Percentiles rank a stretch among this genome's conserved stretches.
Evolutionary conservation across 306 rosid genomes (phyloP).

Genomic region (Comarum palustre): DNA sequence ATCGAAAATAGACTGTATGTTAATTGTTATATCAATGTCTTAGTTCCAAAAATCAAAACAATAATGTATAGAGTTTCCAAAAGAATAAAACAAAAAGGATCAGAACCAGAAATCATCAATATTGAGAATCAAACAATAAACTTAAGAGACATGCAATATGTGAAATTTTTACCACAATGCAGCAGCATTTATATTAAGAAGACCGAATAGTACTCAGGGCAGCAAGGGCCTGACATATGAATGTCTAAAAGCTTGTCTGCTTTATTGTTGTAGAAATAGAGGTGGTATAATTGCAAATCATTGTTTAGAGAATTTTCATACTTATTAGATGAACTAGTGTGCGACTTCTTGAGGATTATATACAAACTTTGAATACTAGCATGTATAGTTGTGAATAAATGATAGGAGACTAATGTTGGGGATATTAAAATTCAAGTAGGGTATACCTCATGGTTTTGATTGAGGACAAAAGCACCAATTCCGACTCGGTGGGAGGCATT

Average conservation of each 20-base stretch:
- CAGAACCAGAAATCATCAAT: neutral
- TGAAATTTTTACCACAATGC: neutral
- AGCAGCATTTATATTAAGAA: neutral
- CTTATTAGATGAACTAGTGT: neutral
- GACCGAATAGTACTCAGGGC: neutral
- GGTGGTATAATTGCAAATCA: neutral
- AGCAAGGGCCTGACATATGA: neutral
- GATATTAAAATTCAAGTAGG: neutral
- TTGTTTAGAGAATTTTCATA: neutral
- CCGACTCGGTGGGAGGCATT: slow-evolving; percentile 81
- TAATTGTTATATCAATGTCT: neutral
- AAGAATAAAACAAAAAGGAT: neutral
- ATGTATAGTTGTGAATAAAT: neutral
- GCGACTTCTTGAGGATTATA: neutral
- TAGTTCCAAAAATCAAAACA: neutral
- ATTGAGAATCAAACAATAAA: neutral
- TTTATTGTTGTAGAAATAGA: neutral
- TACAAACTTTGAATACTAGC: neutral
- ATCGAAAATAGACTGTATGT: neutral
- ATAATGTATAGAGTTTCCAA: neutral
- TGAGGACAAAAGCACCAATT: slow-evolving; percentile 62
- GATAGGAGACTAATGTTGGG: neutral
- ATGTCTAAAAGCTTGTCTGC: neutral
- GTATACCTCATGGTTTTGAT: slow-evolving; percentile 66
- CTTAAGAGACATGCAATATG: neutral